Evolutionary conservation across 176 grass and related monocot species (phyloP), one percentile per base, ranked within the genome.

Genomic region (Alopecurus myosuroides): DNA sequence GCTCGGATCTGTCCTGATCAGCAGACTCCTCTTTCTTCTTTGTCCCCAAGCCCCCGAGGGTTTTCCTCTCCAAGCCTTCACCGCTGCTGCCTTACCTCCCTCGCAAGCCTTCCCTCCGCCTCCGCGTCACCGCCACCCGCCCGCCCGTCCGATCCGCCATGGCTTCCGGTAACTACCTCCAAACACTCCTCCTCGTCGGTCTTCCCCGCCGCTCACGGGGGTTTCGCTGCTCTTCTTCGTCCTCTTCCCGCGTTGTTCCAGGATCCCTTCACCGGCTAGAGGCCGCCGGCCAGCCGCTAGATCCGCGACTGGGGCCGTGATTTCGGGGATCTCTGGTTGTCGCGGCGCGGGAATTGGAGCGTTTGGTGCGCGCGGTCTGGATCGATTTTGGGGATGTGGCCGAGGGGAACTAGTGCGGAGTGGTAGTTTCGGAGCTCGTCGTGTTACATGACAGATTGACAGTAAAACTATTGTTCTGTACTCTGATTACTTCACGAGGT

Each of bases 131-230:
- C 42, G 14, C 19, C 57, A 31, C 23, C 45, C 63, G 13, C 50
- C 66, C 41, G 25, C 8, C 34, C 64, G 7, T 7, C 34, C 50
- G 65, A 66, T 63, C 44, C 66, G 50, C 61, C 78, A 89, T 89
- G 88, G 88, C 88, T 20, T 89, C 88, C 40, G 88, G 83, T 89
- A 89, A 77, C 52, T 23, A 18, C 0, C 68, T 23, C 70, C 33
- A 3, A 6, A 1, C 28, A 12, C 31, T 48, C 22, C 15, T 7
- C 29, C 3, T 4, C 3, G 1, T 11, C 12, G 19, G 9, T 20
- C 11, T 18, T 6, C 20, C 19, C 13, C 39, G 39, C 60, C 30
- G n/a, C 5, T 66, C 76, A 7, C 20, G 28, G 10, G 25, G 36
- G 29, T 56, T 13, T 17, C 58, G 22, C 49, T 6, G 36, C 14